phyloP scores from a whole-genome alignment of 2,329 filamentous ascomycete genomes.

The Clonostachys solani region DNA sequence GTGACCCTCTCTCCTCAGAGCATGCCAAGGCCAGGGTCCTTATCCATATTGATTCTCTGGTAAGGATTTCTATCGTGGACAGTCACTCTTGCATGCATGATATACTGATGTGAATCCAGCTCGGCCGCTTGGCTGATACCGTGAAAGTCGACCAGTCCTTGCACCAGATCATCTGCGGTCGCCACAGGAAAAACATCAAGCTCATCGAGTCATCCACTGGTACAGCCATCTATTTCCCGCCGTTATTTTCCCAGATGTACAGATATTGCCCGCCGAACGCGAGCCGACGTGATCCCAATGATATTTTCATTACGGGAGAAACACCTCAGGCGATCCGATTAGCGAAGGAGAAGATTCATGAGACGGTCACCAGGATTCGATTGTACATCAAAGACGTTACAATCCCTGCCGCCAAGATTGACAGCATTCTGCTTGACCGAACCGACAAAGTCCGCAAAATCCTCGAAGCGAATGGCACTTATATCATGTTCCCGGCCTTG shows the following conservation, averaged over 20 bases:
- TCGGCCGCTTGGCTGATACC: constrained; percentile 70
- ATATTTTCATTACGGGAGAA: constrained; percentile 94
- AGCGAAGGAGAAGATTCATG: constrained; percentile 88
- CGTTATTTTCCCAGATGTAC: constrained; percentile 87
- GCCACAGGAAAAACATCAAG: constrained; percentile 96
- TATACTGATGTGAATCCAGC: constrained; percentile 33
- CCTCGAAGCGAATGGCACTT: constrained; percentile 92
- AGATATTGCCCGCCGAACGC: constrained; percentile 84
- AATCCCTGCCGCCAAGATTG: constrained; percentile 87
- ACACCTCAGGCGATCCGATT: constrained; percentile 77
- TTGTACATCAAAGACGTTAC: constrained; percentile 89
- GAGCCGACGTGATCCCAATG: constrained; percentile 74
- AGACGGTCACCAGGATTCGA: constrained; percentile 76
- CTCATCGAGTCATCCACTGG: constrained; percentile 92
- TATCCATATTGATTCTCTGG: constrained; percentile 95
- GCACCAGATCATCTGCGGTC: constrained; percentile 88
- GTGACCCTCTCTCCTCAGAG: constrained; percentile 90
- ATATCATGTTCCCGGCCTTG: constrained; percentile 85
- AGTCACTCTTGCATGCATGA: neutral
- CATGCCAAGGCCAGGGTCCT: constrained; percentile 94
- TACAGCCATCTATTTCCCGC: constrained; percentile 97
- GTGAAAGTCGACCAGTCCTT: constrained; percentile 81
- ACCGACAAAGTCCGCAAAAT: constrained; percentile 98
- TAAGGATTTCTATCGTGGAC: constrained; percentile 27
- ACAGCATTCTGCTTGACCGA: constrained; percentile 85